A percentile compares a stretch with the other conserved stretches of the same genome.
phyloP scores from a whole-genome alignment of 2,329 filamentous ascomycete species.

The Lomentospora prolificans region DNA sequence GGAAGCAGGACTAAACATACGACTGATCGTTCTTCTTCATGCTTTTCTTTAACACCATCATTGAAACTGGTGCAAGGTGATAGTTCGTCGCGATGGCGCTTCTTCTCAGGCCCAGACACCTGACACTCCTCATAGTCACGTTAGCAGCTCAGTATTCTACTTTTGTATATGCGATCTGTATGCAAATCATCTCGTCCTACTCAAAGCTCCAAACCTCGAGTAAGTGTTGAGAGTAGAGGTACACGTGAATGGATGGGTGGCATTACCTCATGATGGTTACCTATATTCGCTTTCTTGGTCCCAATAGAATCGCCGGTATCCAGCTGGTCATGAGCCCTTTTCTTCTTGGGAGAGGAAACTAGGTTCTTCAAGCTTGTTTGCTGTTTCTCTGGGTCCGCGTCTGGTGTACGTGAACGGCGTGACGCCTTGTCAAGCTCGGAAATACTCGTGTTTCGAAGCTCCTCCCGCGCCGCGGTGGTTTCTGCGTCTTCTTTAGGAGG shows the following conservation, averaged over 20 bases:
- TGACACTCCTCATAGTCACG: background rate
- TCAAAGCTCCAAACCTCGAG: no score
- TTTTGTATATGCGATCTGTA: background rate
- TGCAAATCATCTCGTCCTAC: no score
- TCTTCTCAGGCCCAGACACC: conserved; percentile 50
- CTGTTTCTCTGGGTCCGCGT: conserved; percentile 26
- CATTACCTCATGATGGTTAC: background rate
- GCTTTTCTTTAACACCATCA: conserved; percentile 28
- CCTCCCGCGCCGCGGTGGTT: conserved; percentile 52
- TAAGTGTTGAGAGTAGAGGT: no score
- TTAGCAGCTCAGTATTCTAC: background rate
- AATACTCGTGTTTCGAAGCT: conserved; percentile 54
- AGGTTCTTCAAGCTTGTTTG: conserved; percentile 33
- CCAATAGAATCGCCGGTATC: conserved; percentile 31
- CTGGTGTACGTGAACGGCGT: conserved; percentile 23
- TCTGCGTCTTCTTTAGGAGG: conserved; percentile 46
- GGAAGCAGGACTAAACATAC: no score
- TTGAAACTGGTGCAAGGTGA: conserved; percentile 14
- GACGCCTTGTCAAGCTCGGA: conserved; percentile 30
- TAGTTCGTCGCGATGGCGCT: conserved; percentile 46
- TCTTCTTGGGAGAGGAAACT: conserved; percentile 55
- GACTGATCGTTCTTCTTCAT: background rate
- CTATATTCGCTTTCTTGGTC: background rate
- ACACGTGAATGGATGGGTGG: no score
- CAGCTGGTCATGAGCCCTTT: conserved; percentile 50